These are phyloP conservation scores for Collybiopsis confluens DNA, from an alignment of 768 basidiomycete species.

Conservation along the genomic window DNA sequence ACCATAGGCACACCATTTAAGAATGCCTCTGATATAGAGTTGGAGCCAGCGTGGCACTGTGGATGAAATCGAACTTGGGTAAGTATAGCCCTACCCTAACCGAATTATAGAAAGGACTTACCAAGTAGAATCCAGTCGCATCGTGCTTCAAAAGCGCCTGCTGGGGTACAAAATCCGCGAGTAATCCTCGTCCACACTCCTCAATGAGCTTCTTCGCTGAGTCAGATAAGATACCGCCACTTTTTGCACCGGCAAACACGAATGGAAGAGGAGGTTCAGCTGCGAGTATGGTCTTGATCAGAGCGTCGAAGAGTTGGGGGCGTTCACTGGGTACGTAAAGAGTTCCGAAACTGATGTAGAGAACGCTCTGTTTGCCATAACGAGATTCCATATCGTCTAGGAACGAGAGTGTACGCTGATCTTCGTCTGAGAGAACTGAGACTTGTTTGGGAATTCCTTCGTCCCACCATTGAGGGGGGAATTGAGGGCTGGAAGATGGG, in stretches of 20 bases:
- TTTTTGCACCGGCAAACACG: neutral
- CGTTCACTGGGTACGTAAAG: neutral
- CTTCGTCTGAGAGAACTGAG: neutral
- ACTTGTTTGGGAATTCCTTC: neutral
- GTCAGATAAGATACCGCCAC: neutral
- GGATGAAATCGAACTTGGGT: neutral
- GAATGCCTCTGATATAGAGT: neutral
- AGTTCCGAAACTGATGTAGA: neutral
- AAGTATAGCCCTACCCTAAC: neutral
- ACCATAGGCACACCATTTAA: neutral
- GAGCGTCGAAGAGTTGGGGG: neutral
- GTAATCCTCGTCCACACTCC: neutral
- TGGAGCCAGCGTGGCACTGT: neutral
- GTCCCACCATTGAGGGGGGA: neutral
- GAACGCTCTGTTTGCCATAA: neutral
- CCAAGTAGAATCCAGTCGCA: neutral
- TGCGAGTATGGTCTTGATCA: neutral
- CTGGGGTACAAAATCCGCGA: neutral
- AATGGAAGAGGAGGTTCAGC: neutral
- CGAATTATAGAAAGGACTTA: neutral
- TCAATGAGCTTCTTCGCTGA: neutral
- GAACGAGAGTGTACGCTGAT: neutral
- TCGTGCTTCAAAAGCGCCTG: neutral
- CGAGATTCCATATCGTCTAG: neutral
- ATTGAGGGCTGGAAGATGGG: neutral